Base-by-base conservation (phyloP, 768 basidiomycete species). In the Mycena metata region DNA sequence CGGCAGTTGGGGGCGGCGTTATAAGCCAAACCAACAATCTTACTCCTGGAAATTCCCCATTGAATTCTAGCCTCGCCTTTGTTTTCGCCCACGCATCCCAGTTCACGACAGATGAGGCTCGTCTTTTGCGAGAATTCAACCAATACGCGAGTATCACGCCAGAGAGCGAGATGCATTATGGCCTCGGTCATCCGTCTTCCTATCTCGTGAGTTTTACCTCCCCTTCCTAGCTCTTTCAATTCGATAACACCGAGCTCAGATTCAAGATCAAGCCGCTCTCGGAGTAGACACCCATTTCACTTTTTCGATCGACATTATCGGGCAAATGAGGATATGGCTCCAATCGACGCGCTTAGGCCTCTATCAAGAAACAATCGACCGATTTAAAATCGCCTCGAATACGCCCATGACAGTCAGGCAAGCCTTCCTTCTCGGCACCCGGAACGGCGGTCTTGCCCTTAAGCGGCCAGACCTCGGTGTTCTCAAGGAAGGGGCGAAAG, bases 121-220 rank as follows among this genome's bases (percentile, higher is more conserved):
- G 56, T 23, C 57, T 66, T 17, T 45, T 66, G 49, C 65, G 57
- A 24, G 24, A 60, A 51, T 59, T 59, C 47, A 59, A 60, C 51
- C 64, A 66, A 24, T 66, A 66, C 21, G 43, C 55, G 13, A 60
- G 57, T 33, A 66, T 59, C 30, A 66, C 65, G 39, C 65, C 65
- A 16, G 65, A 66, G 57, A 60, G 57, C 50, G 65, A 66, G 36
- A 66, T 66, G 65, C 65, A 66, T 36, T 66, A 66, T 24, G 65
- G 65, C 3, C 65, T 60, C 33, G 59, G 57, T n/a, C 19, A 66
- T 41, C 65, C 30, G 11, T 15, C 13, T 46, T 60, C 57, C 19
- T 60, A 52, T 41, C 39, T 66, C 5, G 64, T 58, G 47, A 56
- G 63, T 46, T 13, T 10, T 19, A 15, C 23, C n/a, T 2, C n/a